Conservation (phyloP, 805 yeast species). For the Hanseniaspora singularis region DNA sequence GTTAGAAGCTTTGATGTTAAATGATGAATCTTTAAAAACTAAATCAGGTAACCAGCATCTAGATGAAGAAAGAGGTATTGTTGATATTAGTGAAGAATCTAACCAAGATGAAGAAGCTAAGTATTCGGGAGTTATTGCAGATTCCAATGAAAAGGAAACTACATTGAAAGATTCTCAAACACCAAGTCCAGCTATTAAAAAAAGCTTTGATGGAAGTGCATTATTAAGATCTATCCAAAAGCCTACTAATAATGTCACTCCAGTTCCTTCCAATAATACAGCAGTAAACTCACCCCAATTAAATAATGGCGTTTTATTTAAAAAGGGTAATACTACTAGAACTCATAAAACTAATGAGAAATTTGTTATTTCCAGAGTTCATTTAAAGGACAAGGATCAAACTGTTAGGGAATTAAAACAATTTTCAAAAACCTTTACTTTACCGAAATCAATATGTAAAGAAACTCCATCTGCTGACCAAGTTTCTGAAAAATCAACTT, state of each 20-base stretch:
- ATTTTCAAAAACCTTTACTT: constrained; percentile 6
- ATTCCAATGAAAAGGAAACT: neutral
- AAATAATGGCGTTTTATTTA: neutral
- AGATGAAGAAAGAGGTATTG: constrained; percentile 81
- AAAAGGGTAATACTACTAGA: constrained; percentile 1
- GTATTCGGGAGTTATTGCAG: constrained; percentile 67
- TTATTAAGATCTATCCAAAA: constrained; percentile 13
- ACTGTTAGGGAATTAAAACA: constrained; percentile 12
- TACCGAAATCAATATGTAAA: constrained; percentile 3
- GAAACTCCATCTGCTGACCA: neutral
- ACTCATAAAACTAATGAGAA: neutral
- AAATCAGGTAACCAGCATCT: constrained; percentile 61
- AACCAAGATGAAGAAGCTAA: constrained; percentile 93
- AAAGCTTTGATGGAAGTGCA: constrained; percentile 1
- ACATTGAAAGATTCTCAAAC: neutral
- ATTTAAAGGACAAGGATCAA: constrained; percentile 13
- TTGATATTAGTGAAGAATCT: constrained; percentile 35
- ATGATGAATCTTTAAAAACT: constrained; percentile 63
- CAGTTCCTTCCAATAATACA: neutral
- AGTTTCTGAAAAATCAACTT: neutral
- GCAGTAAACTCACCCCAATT: neutral
- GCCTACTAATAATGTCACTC: neutral
- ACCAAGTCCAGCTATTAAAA: constrained; percentile 5
- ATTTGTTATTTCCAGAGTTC: constrained; percentile 6
- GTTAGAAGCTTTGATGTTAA: constrained; percentile 68